A percentile compares a stretch with the other conserved stretches of the same genome.
phyloP scores from a whole-genome alignment of 805 yeast genomes.

The Pichia nanzhaoensis region DNA sequence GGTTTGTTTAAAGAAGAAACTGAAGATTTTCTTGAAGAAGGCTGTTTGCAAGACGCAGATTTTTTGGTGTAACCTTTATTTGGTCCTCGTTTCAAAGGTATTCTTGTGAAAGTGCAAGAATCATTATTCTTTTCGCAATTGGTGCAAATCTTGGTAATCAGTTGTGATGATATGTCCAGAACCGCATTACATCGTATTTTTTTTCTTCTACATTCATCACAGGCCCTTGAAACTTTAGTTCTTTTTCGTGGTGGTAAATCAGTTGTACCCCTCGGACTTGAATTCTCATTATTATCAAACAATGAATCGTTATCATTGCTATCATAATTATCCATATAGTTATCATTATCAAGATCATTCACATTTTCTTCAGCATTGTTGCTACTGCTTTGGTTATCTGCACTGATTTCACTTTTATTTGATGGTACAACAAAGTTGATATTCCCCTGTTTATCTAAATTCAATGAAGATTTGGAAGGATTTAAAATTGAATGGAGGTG shows the following conservation, averaged over 20 bases:
- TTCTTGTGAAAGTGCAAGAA: slow-evolving; percentile 58
- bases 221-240: slow-evolving; percentile 71
- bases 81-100: slow-evolving; percentile 76
- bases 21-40: too few species aligned
- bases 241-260: slow-evolving; percentile 41
- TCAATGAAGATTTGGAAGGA: slow-evolving; percentile 8
- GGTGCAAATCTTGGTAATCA: slow-evolving; percentile 49
- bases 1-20: not conserved
- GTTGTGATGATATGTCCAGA: slow-evolving; percentile 37
- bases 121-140: slow-evolving; percentile 58
- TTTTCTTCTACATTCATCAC: slow-evolving; percentile 73
- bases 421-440: not conserved
- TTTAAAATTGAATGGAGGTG: slow-evolving; percentile 7
- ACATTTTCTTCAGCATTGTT: not conserved
- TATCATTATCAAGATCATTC: not conserved
- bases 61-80: slow-evolving; percentile 51
- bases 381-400: not conserved
- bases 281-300: not conserved
- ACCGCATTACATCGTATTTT: slow-evolving; percentile 67
- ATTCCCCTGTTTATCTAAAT: not conserved
- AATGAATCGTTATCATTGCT: not conserved
- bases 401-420: not conserved
- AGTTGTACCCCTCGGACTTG: not conserved
- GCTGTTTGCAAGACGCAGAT: too few species aligned
- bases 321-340: not conserved